Base-by-base conservation (phyloP, 2,329 filamentous ascomycete genomes). In the Sporothrix protearum region DNA sequence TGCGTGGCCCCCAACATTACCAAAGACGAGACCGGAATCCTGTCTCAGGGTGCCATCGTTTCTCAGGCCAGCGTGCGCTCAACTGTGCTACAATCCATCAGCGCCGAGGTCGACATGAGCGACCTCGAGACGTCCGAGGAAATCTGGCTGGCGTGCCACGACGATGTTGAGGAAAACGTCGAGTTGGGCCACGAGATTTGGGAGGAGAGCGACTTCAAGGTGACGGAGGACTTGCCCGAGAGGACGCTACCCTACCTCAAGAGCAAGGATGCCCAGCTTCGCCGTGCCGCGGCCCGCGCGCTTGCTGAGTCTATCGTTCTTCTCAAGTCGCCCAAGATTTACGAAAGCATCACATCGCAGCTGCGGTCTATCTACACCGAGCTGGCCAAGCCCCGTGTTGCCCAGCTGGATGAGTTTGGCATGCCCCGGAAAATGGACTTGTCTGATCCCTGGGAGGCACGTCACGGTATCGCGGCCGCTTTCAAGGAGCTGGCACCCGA, bases 141-240 rank as follows among this genome's bases (percentile, higher is more conserved):
- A 78, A 91, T 99, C 28, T 99, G 94, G 94, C 85, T 99, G 55
- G 92, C 92, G 57, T 95, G 90, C 77, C 94, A 99, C 77, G 96
- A 99, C 75, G 93, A 97, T 76, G 88, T 93, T 25, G 88, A 91
- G 57, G 94, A 98, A 79, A 98, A 98, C 76, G 87, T 86, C 9
- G 92, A 94, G 61, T 84, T 97, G 69, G 95, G 92, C 7, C 87
- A 86, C 68, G 92, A 95, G 14, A 97, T 99, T 47, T 99, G 96
- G 96, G 93, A 97, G 77, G 96, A 97, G 77, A 97, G 95, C 78
- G 91, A 88, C 8, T 91, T 98, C 73, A 83, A 91, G 73, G 82
- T 95, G 14, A 86, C 88, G 1, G 82, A 87, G 25, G 85, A 91
- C 7, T 87, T 92, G 9, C 88, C 92, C 8, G 79, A 85, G 71